Percentiles rank a stretch among this genome's conserved stretches.
These are phyloP conservation scores for Lophium mytilinum DNA, from an alignment of 495 filamentous ascomycete genomes.

Conservation along the genomic window DNA sequence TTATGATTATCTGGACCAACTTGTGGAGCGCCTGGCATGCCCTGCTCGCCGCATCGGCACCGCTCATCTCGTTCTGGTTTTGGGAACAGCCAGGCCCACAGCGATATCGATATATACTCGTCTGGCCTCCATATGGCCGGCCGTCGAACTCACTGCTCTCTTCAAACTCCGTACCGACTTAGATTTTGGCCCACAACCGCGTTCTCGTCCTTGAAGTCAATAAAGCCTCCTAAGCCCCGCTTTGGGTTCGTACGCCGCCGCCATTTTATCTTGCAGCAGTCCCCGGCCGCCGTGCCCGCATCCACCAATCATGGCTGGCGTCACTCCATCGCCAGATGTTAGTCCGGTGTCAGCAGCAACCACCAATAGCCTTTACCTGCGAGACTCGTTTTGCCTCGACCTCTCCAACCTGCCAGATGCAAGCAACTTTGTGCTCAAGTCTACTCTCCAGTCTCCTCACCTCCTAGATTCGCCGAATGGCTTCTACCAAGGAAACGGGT, in stretches of 20 bases:
- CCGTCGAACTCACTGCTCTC: too few species aligned
- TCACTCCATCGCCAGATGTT: conserved; percentile 27
- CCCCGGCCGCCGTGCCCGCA: conserved; percentile 4
- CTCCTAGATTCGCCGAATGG: conserved; percentile 23
- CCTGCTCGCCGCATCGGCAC: conserved; percentile 20
- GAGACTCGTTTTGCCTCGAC: conserved; percentile 26
- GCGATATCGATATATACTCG: conserved; percentile 15
- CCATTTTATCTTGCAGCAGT: conserved; percentile 12
- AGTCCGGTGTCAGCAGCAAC: conserved; percentile 29
- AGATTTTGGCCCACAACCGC: too few species aligned
- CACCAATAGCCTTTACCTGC: conserved; percentile 25
- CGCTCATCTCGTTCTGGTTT: conserved; percentile 8
- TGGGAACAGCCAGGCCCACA: conserved; percentile 4
- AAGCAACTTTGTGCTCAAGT: conserved; percentile 20
- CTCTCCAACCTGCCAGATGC: conserved; percentile 26
- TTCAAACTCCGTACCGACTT: too few species aligned
- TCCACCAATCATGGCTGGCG: conserved; percentile 24
- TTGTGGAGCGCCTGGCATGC: neutral
- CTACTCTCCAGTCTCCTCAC: conserved; percentile 24
- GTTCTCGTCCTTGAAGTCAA: too few species aligned
- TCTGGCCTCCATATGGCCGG: neutral
- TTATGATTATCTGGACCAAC: too few species aligned
- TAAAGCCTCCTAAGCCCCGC: neutral
- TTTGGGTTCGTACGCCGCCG: conserved; percentile 9
- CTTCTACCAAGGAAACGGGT: conserved; percentile 4